Evolutionary conservation across 2,329 filamentous ascomycete species (phyloP), one percentile per base, ranked within the genome.

Genomic region (Zelopaecilomyces penicillatus): DNA sequence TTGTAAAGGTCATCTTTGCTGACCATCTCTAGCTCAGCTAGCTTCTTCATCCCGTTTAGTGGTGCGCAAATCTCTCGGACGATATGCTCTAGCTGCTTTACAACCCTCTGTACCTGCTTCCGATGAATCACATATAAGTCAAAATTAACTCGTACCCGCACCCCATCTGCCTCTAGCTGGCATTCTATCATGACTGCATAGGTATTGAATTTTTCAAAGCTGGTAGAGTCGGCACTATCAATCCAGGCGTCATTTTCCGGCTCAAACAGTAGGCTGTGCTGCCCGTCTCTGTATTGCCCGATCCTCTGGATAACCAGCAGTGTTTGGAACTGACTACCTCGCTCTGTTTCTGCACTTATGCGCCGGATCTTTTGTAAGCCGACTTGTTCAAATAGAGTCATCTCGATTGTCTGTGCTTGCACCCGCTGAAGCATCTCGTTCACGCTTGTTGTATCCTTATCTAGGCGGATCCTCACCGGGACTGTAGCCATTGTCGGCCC

Each of bases 331-430:
- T 5, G 10, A 19, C 38, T 37, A 11, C 30, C 19, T 2, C 28
- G 29, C 37, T 34, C 11, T 6, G 30, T 19, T 19, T 6, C 30
- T 39, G 27, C 28, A 26, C 19, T 37, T 4, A 35, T 26, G 9
- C 26, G 41, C 32, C n/a, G 34, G 72, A 37, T 50, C 36, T 59
- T 52, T 9, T 56, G 52, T 4, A 63, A 43, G 27, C 57, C 55
- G 26, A 55, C 44, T 9, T 61, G 49, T 41, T 57, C 60, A 35
- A 44, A 54, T 4, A 44, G 49, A 1, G 42, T 49, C 48, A 50
- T 54, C 40, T 59, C 53, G 27, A 46, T 43, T 7, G 49, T 37
- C 42, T 47, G 46, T n/a, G 48, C 44, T 49, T 62, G 57, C 9
- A 58, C 37, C 10, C 38, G 38, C 5, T 34, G 36, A 11, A 54